A percentile compares a stretch with the other conserved stretches of the same genome.
Conservation (phyloP, 2,329 filamentous ascomycete genomes). For the Polytolypa hystricis region DNA sequence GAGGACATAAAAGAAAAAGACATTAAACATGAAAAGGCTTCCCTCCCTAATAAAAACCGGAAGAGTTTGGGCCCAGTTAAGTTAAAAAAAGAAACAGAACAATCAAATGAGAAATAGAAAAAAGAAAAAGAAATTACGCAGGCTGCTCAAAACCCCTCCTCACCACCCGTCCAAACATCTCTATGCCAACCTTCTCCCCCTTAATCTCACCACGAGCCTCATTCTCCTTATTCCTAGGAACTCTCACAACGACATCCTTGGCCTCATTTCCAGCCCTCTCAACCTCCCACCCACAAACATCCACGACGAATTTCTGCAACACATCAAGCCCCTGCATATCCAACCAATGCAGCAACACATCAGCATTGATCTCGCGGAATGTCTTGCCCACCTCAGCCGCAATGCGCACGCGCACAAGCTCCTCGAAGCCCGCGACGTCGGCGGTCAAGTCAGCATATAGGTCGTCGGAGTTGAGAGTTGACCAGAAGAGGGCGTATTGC, state of each 20-base stretch:
- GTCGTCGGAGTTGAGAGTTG: slow-evolving; percentile 82
- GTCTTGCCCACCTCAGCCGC: slow-evolving; percentile 74
- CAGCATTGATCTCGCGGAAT: slow-evolving; percentile 59
- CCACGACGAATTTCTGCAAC: slow-evolving; percentile 66
- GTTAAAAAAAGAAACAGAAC: slow-evolving; percentile 6
- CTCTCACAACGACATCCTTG: slow-evolving; percentile 45
- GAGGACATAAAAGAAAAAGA: too few relatives aligned
- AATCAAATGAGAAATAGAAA: slow-evolving; percentile 7
- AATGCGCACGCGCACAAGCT: slow-evolving; percentile 81
- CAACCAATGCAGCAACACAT: slow-evolving; percentile 63
- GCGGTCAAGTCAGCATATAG: slow-evolving; percentile 91
- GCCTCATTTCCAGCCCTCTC: slow-evolving; percentile 40
- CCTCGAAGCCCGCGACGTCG: slow-evolving; percentile 91
- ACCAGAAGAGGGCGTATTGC: slow-evolving; percentile 89
- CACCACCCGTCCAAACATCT: slow-evolving; percentile 53
- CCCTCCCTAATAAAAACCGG: too few relatives aligned
- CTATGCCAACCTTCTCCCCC: slow-evolving; percentile 69
- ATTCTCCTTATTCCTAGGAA: slow-evolving; percentile 92
- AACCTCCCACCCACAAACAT: slow-evolving; percentile 79
- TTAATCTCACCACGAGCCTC: slow-evolving; percentile 94
- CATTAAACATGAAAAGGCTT: too few relatives aligned
- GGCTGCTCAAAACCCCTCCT: slow-evolving; percentile 78
- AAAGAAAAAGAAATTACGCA: slow-evolving; percentile 35
- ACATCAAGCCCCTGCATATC: slow-evolving; percentile 54
- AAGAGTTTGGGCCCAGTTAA: too few relatives aligned